A percentile compares a stretch with the other conserved stretches of the same genome.
Evolutionary conservation across 495 filamentous ascomycete species (phyloP).

Genomic region (Neurospora sp.): DNA sequence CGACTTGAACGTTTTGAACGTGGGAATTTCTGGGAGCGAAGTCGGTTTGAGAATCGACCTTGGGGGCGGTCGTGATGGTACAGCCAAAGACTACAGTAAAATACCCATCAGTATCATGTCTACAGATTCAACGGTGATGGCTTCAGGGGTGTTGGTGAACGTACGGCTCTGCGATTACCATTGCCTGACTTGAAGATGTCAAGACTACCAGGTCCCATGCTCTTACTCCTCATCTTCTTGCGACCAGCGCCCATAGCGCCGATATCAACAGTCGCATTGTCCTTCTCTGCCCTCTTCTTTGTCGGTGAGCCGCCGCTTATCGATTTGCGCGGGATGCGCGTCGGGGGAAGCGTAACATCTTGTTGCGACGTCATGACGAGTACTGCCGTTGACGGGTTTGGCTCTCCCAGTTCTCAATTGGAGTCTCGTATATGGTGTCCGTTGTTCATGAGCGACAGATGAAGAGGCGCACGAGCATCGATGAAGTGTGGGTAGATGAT

Average conservation of each 20-base stretch:
- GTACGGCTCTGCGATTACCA: slow-evolving; percentile 76
- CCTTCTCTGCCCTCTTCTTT: slow-evolving; percentile 47
- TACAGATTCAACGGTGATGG: not conserved
- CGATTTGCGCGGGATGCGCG: slow-evolving; percentile 65
- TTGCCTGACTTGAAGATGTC: slow-evolving; percentile 67
- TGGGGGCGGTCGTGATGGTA: slow-evolving; percentile 34
- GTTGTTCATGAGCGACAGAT: not conserved
- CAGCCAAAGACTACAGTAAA: slow-evolving; percentile 36
- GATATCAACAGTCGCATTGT: slow-evolving; percentile 61
- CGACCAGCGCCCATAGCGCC: slow-evolving; percentile 33
- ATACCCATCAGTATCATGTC: not conserved
- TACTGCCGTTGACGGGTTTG: slow-evolving; percentile 1
- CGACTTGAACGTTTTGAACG: slow-evolving; percentile 32
- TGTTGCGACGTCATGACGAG: slow-evolving; percentile 34
- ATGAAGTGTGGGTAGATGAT: not conserved
- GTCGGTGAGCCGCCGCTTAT: slow-evolving; percentile 58
- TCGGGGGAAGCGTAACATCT: slow-evolving; percentile 39
- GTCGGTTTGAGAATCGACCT: slow-evolving; percentile 83
- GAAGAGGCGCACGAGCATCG: not conserved
- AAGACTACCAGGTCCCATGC: slow-evolving; percentile 82
- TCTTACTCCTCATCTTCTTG: slow-evolving; percentile 87
- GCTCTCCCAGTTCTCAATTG: not conserved
- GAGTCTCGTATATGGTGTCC: not conserved
- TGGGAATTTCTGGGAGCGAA: slow-evolving; percentile 51
- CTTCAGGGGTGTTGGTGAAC: slow-evolving; percentile 3